Conservation (phyloP, 108 stramenopile species). For the Chaetoceros tenuissimus region DNA sequence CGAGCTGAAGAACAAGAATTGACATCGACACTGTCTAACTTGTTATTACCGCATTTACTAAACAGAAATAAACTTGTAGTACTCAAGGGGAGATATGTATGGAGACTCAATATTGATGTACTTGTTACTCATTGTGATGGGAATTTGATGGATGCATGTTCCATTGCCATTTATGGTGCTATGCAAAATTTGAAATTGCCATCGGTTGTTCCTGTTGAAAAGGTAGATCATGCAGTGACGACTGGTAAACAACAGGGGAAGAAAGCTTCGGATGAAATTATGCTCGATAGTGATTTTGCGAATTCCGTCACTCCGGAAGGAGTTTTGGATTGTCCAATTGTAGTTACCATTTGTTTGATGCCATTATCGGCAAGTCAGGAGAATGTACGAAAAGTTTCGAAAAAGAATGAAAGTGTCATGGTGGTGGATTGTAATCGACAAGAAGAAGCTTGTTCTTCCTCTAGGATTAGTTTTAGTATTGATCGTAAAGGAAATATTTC, state of each 20-base stretch:
- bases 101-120: conserved; percentile 5
- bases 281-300: neutral
- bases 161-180: neutral
- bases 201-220: neutral
- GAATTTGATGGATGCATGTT: conserved; percentile 1
- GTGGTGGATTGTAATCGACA: neutral
- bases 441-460: conserved; percentile 1
- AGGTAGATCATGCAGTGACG: neutral
- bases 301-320: neutral
- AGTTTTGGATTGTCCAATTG: conserved; percentile 1
- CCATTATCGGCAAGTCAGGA: neutral
- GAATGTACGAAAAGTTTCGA: neutral
- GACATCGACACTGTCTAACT: neutral
- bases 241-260: neutral
- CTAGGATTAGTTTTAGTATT: conserved; percentile 1
- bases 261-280: conserved; percentile 1
- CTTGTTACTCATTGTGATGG: conserved; percentile 4
- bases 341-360: neutral
- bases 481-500: conserved; percentile 1
- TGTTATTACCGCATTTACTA: neutral
- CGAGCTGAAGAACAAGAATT: neutral
- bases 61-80: neutral
- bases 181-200: neutral
- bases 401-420: neutral
- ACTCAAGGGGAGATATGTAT: neutral